Evolutionary conservation across 2,329 filamentous ascomycete genomes (phyloP).

Genomic region (Colletotrichum truncatum): DNA sequence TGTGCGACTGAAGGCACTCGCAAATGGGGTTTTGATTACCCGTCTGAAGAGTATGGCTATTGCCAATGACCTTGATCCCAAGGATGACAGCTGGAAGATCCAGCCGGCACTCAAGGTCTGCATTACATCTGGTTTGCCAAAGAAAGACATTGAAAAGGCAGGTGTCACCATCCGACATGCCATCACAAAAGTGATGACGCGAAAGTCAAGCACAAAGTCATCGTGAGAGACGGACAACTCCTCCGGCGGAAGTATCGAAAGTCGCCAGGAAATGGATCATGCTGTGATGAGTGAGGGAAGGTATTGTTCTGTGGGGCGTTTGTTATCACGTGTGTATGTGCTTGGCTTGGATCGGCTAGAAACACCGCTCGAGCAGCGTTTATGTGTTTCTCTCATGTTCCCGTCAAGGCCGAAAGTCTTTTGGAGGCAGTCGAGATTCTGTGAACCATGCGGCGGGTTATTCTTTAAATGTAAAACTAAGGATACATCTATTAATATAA

Average conservation of each 20-base stretch:
- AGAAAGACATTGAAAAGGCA: conserved; percentile 96
- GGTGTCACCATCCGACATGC: conserved; percentile 89
- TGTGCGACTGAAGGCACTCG: conserved; percentile 67
- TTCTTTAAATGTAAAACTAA: not conserved
- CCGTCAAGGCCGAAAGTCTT: not conserved
- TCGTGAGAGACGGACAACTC: not conserved
- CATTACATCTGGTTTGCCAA: conserved; percentile 85
- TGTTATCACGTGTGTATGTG: not conserved
- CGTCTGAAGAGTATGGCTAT: conserved; percentile 83
- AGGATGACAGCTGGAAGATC: conserved; percentile 75
- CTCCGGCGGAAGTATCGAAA: not conserved
- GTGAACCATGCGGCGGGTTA: not conserved
- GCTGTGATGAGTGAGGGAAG: not conserved
- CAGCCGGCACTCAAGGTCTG: conserved; percentile 90
- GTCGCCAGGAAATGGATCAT: conserved; percentile 32
- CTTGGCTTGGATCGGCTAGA: not conserved
- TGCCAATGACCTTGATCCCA: conserved; percentile 68
- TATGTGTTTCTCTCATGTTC: not conserved
- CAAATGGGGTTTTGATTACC: conserved; percentile 90
- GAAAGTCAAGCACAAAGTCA: conserved; percentile 59
- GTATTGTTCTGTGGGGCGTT: not conserved
- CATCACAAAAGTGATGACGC: conserved; percentile 88
- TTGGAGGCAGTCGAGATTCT: not conserved
- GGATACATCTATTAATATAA: conserved; percentile 13
- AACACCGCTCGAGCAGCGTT: not conserved